phyloP scores from a whole-genome alignment of 495 filamentous ascomycete species.

The Ramalina intermedia region DNA sequence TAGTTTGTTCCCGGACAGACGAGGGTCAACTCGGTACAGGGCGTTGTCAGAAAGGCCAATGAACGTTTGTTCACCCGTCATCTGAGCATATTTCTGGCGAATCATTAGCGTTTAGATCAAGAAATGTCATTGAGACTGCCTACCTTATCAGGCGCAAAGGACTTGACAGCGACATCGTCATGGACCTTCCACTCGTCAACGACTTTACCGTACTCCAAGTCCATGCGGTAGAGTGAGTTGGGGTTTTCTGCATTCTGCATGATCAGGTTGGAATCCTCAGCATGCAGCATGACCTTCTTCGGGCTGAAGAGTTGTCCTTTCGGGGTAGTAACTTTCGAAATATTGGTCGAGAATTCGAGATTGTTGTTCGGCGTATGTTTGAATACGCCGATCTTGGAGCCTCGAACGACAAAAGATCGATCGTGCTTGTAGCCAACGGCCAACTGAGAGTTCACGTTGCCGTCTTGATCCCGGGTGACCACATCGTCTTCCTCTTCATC shows the following conservation, averaged over 20 bases:
- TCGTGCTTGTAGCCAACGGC: slow-evolving; percentile 99
- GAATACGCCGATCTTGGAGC: slow-evolving; percentile 96
- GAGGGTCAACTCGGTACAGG: slow-evolving; percentile 87
- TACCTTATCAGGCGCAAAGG: slow-evolving; percentile 79
- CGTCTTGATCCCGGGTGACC: slow-evolving; percentile 54
- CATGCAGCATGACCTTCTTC: slow-evolving; percentile 95
- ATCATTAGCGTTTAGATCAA: slow-evolving; percentile 13
- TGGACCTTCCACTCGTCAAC: slow-evolving; percentile 99
- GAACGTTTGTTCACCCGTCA: slow-evolving; percentile 90
- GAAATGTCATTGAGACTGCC: slow-evolving; percentile 7
- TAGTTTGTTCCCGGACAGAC: slow-evolving; percentile 77
- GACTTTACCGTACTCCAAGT: slow-evolving; percentile 96
- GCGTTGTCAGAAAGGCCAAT: slow-evolving; percentile 84
- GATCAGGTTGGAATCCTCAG: slow-evolving; percentile 84
- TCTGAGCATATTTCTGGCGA: slow-evolving; percentile 81
- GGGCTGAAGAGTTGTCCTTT: slow-evolving; percentile 80
- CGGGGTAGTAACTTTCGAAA: slow-evolving; percentile 87
- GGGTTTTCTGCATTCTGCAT: slow-evolving; percentile 74
- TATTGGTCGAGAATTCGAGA: slow-evolving; percentile 92
- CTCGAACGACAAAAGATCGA: slow-evolving; percentile 88
- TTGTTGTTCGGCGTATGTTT: slow-evolving; percentile 89
- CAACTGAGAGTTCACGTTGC: slow-evolving; percentile 82
- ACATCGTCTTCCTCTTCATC: slow-evolving; percentile 88
- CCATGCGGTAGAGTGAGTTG: slow-evolving; percentile 93
- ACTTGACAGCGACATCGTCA: slow-evolving; percentile 83